Base-by-base conservation (phyloP, 2,329 filamentous ascomycete genomes). In the Sporothrix euskadiensis region DNA sequence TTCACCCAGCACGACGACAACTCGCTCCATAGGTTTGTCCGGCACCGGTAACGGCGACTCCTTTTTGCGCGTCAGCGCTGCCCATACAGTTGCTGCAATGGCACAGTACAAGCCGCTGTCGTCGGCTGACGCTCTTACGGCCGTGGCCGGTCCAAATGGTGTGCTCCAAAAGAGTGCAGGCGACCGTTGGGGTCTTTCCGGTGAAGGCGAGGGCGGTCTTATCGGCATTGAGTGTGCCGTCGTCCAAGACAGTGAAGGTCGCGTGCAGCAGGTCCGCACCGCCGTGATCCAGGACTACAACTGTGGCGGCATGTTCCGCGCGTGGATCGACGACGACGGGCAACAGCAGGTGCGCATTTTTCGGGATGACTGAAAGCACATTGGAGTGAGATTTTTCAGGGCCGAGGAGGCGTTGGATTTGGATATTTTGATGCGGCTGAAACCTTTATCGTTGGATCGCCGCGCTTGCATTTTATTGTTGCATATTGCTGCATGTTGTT, bases 1-100 rank as follows among this genome's bases (percentile, higher is more conserved):
- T 6, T 16, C 7, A 0, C 35, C 59, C 5, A 9, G 59, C 2
- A 75, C 73, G 7, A n/a, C 59, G 2, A 76, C 73, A 9, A 83
- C 81, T 0, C 88, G 79, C 5, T 84, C 85, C 0, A 79, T 87
- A 7, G 92, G 86, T 0, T 83, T 93, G 10, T 95, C 92, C 0
- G 92, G 93, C 0, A 95, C 94, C 0, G 94, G 94, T 0, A 97
- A 97, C 77, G 94, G 94, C 0, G 94, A 97, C 81, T 93, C 92
- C 0, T 97, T 97, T 80, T 85, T 97, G 19, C 89, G 93, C 4
- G 83, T 89, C 1, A 88, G 86, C 16, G 94, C 94, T 0, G 88
- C 88, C 0, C 88, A 92, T 44, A 94, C 92, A 0, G 89, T 91
- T 0, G 91, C 89, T 1, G 89, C 93, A 0, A 91, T 94, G 76